Base-by-base conservation (phyloP, 108 stramenopile species). In the Discostella pseudostelligera region DNA sequence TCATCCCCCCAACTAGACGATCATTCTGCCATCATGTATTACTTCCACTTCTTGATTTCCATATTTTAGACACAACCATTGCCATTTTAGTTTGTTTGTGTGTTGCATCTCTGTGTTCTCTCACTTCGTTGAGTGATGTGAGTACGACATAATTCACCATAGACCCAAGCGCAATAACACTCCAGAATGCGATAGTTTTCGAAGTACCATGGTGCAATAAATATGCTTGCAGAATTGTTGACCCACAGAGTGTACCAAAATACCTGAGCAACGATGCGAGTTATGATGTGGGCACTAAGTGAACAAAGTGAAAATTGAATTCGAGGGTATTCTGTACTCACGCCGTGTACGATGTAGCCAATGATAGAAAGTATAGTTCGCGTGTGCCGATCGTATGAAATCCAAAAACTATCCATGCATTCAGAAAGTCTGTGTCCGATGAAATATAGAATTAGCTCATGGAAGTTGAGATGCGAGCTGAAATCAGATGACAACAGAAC, bases 381-480 rank as follows among this genome's bases (percentile, higher is more conserved):
- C 57, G 50, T n/a, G 75, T 72, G 14, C 26, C 21, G 20, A 81
- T 77, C n/a, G 80, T 77, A 21, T 81, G 75, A 44, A 72, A 14
- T 56, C 80, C 80, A 56, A 71, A 81, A 8, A 81, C 80, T 0
- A 77, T 17, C 43, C 47, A 22, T 11, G 79, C 79, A 60, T 80
- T 80, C 0, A 80, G 19, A 20, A 72, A 56, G 48, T 80, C 63
- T 67, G 43, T 4, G 40, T 20, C n/a, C n/a, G 14, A 51, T 50
- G 17, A 37, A 64, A 17, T 9, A 21, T 62, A 13, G 20, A 35
- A n/a, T 26, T n/a, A 24, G 44, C 14, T 6, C 22, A 20, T 26
- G 42, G 24, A 0, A 16, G 48, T 32, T 20, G 28, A 22, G 44
- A 29, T 48, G 19, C n/a, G 44, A 62, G 29, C 62, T n/a, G 10